Base-by-base conservation (phyloP, 2,329 filamentous ascomycete genomes). In the Fusarium sambucinum region DNA sequence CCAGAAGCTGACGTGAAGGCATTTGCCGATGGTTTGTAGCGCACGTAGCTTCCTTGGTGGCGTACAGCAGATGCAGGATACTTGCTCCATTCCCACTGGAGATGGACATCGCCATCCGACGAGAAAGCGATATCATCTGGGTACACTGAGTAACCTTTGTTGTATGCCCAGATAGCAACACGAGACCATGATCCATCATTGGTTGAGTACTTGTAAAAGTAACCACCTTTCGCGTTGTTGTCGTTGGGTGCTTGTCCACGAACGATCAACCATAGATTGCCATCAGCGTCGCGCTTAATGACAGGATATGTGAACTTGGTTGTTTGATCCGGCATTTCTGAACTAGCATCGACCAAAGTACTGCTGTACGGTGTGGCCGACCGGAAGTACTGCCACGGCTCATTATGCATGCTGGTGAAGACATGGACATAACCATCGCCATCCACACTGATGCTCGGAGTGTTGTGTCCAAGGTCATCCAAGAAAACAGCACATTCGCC, bases 321-420 rank as follows among this genome's bases (percentile, higher is more conserved):
- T 7, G 16, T 56, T 23, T 60, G 63, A 33, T 74, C 73, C 0
- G 73, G 68, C 73, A 74, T 70, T 3, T 70, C 63, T 4, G 54
- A 50, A 41, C 69, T 73, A 9, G 25, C 50, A 21, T 72, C 61
- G 29, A 72, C 55, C 9, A 74, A 51, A 11, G 58, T 73, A 30
- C 67, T 58, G 38, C 68, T 73, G 25, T 72, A 70, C 3, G 73
- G 54, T 10, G 63, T 55, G 5, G 45, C 30, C 1, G 73, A 74
- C 13, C 73, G 66, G 37, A 68, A 74, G 55, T 74, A 74, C 30
- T 67, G 70, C 73, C 73, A 74, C 1, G 48, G 46, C 23, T 74
- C 70, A 7, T 74, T 73, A 56, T 74, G 73, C 73, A 74, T 74
- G 62, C 73, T 73, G 3, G 73, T 74, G 33, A 74, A 74, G 25